Evolutionary conservation across 371 early-diverging fungal species (phyloP), one percentile per base, ranked within the genome.

Genomic region (Apophysomyces sp.): DNA sequence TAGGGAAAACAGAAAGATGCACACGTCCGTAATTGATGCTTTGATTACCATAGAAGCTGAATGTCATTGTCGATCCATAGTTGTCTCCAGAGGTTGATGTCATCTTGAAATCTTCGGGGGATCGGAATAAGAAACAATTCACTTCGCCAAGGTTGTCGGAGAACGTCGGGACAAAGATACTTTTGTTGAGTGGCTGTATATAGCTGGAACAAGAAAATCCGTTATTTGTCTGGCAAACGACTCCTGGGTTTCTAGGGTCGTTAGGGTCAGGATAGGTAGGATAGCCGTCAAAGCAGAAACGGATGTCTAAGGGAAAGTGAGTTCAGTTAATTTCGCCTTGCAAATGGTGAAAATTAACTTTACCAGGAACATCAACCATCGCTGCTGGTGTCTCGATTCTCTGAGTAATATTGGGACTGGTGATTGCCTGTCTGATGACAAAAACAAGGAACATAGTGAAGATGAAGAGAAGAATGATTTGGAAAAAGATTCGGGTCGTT

Each of bases 211-310:
- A 80, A 6, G 69, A 61, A 34, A 61, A 71, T n/a, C 81, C 81
- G 13, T 55, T 69, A 16, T 80, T 69, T 8, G 81, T 80, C 40
- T 64, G 60, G 52, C 81, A 80, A 18, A 62, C 60, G 13, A 80
- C 68, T 36, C 71, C 76, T 26, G 73, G 68, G 26, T 76, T 55
- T 28, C 74, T 59, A 5, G 52, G 49, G 9, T 44, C 49, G 8
- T 0, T 6, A 12, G 34, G 7, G 49, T 44, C 21, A 13, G 71
- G 58, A 34, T 72, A 55, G 9, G 29, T 52, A 8, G 72, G 65
- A 55, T 63, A 80, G 12, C 81, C 81, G 44, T 80, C 81, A 57
- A 76, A 80, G 52, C 81, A 78, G 59, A 80, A 80, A 24, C 81
- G 76, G 34, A 80, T 58, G 67, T 80, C 80, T 44, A 53, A 29